Evolutionary conservation across 352 stramenopile genomes (phyloP).

Genomic region (Globisporangium paddicum): DNA sequence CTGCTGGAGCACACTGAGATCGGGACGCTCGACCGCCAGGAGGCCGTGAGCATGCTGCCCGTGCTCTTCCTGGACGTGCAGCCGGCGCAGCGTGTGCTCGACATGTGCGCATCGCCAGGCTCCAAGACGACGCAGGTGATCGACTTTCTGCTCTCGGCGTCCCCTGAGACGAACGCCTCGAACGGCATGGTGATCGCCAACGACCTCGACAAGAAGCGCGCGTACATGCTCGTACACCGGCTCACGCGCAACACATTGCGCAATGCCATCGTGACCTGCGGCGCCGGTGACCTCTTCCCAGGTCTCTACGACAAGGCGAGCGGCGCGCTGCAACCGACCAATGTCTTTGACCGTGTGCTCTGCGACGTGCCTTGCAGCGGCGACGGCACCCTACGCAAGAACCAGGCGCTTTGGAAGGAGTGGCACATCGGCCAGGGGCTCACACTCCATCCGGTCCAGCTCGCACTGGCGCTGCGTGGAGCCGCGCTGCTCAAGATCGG

Average conservation of each 20-base stretch:
- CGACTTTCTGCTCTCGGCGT: constrained; percentile 59
- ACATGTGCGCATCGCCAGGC: constrained; percentile 95
- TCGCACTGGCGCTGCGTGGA: constrained; percentile 90
- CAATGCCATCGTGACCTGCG: constrained; percentile 91
- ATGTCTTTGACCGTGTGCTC: constrained; percentile 97
- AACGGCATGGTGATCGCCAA: constrained; percentile 93
- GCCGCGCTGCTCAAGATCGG: constrained; percentile 88
- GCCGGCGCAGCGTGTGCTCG: constrained; percentile 71
- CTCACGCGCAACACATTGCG: constrained; percentile 79
- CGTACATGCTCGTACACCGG: constrained; percentile 98
- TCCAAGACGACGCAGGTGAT: constrained; percentile 98
- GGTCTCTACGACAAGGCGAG: constrained; percentile 63
- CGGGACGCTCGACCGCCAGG: constrained; percentile 95
- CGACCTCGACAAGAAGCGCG: constrained; percentile 94
- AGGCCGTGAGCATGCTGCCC: constrained; percentile 98
- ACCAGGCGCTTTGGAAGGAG: constrained; percentile 91
- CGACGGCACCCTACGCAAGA: constrained; percentile 98
- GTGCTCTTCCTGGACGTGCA: constrained; percentile 95
- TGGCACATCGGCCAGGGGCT: constrained; percentile 92
- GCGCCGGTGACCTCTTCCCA: constrained; percentile 92
- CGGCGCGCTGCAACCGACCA: constrained; percentile 38
- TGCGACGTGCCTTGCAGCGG: constrained; percentile 98
- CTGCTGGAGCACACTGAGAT: constrained; percentile 91
- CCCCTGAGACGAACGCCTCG: constrained; percentile 9
- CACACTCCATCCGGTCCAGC: constrained; percentile 92